Percentiles rank a stretch among this genome's conserved stretches.
phyloP scores from a whole-genome alignment of 2,329 filamentous ascomycete species.

The Colletotrichum higginsianum region DNA sequence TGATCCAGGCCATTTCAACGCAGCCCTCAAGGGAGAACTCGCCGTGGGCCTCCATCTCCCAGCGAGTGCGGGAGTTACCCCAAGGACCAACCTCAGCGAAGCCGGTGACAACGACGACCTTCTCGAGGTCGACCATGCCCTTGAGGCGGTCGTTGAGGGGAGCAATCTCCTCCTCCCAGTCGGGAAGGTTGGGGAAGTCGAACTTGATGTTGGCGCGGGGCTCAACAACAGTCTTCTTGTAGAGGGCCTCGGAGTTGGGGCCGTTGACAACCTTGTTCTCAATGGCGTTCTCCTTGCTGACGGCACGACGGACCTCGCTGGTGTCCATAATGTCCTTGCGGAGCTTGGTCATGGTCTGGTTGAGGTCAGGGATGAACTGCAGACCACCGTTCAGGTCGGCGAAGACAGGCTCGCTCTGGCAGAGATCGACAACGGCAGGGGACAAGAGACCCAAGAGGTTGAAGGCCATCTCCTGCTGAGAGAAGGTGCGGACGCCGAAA shows the following conservation, averaged over 20 bases:
- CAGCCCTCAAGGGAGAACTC: constrained; percentile 98
- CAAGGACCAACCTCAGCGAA: constrained; percentile 97
- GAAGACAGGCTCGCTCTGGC: constrained; percentile 95
- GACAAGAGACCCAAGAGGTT: constrained; percentile 98
- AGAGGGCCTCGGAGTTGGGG: constrained; percentile 90
- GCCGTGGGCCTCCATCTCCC: constrained; percentile 99
- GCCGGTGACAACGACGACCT: constrained; percentile 96
- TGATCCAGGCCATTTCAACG: constrained; percentile 99
- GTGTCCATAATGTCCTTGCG: constrained; percentile 96
- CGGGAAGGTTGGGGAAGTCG: constrained; percentile 89
- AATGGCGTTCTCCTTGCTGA: constrained; percentile 94
- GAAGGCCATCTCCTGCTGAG: constrained; percentile 99
- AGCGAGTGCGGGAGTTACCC: constrained; percentile 98
- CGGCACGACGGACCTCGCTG: constrained; percentile 91
- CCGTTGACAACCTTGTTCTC: constrained; percentile 99
- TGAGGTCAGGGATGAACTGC: constrained; percentile 96
- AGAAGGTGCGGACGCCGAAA: constrained; percentile 97
- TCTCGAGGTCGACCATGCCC: constrained; percentile 98
- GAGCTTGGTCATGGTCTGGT: constrained; percentile 92
- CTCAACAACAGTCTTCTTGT: constrained; percentile 94
- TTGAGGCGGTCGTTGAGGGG: constrained; percentile 91
- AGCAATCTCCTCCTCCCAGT: constrained; percentile 92
- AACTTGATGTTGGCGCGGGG: constrained; percentile 98
- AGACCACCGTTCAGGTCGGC: constrained; percentile 97
- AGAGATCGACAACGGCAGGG: constrained; percentile 92